Base-by-base conservation (phyloP, 2,329 filamentous ascomycete species). In the Atkinsonella hypoxylon region DNA sequence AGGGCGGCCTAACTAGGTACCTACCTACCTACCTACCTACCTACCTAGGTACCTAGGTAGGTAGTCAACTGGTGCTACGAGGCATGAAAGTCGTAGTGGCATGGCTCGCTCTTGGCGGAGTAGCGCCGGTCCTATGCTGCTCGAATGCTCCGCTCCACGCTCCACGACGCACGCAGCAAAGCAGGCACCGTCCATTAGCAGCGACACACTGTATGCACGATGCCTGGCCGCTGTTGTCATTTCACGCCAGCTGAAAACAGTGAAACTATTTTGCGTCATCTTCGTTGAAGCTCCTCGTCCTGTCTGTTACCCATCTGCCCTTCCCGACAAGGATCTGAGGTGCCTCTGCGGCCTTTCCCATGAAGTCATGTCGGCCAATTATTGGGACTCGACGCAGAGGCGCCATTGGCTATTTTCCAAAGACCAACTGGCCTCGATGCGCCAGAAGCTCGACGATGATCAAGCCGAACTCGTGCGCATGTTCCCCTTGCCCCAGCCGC, bases 311-410 rank as follows among this genome's bases (percentile, higher is more conserved):
- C 18, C 32, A 10, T 34, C 32, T 34, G n/a, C 18, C 20, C 11
- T 34, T 17, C 2, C n/a, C 18, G 13, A 39, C 44, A 17, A 26
- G 13, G 34, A 11, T 5, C 12, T n/a, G 15, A 36, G 48, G 50
- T 43, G 52, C 48, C 48, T 53, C 50, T 32, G 51, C 54, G 42
- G 52, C 42, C 39, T 48, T 31, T 51, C 50, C 50, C 47, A 53
- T 46, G 54, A 48, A 61, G 17, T 52, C 49, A 96, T 96, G 91
- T 88, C 91, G 34, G 87, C 90, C 64, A 96, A 91, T 69, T 98
- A 91, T 72, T 98, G 90, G 90, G 85, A 89, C 56, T 97, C 93
- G 50, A 93, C 89, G 26, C 93, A 98, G 70, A 81, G 85, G 59
- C 85, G 82, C 58, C 81, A 87, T 71, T 98, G 93, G 93, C 85